These are phyloP conservation scores for Euphorbia schlechtendalii DNA, from an alignment of 441 rosid species.

Conservation along the genomic window DNA sequence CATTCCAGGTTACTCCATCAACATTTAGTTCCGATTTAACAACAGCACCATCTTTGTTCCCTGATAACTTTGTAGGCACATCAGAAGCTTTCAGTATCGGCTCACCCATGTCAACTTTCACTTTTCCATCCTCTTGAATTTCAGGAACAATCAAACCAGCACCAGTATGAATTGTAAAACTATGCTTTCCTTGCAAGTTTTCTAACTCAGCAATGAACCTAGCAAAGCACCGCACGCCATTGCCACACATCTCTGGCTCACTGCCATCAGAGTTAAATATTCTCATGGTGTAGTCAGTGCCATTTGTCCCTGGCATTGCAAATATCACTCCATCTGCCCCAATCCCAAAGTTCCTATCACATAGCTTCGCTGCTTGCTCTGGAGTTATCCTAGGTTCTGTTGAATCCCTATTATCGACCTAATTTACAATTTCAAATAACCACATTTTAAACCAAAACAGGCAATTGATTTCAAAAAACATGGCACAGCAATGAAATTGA, in stretches of 20 bases:
- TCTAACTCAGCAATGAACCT: slow-evolving; percentile 81
- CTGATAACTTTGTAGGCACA: slow-evolving; percentile 65
- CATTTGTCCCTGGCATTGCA: slow-evolving; percentile 76
- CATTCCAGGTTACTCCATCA: slow-evolving; percentile 83
- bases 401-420: slow-evolving; percentile 88
- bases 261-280: slow-evolving; percentile 94
- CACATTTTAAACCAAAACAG: not conserved
- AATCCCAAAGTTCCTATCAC: slow-evolving; percentile 87
- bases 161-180: slow-evolving; percentile 80
- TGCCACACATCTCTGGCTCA: slow-evolving; percentile 89
- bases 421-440: slow-evolving; percentile 11
- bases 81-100: slow-evolving; percentile 75
- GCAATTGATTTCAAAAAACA: not conserved
- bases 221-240: slow-evolving; percentile 96
- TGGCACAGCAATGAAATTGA: not conserved
- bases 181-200: slow-evolving; percentile 48
- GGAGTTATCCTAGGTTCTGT: slow-evolving; percentile 59
- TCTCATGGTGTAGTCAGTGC: slow-evolving; percentile 83
- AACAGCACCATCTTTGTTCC: slow-evolving; percentile 68
- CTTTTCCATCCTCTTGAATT: slow-evolving; percentile 84
- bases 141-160: slow-evolving; percentile 95
- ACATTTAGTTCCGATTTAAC: slow-evolving; percentile 62
- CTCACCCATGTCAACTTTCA: slow-evolving; percentile 92
- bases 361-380: slow-evolving; percentile 76
- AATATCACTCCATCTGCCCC: slow-evolving; percentile 99